Evolutionary conservation across 2,329 filamentous ascomycete genomes (phyloP), one percentile per base, ranked within the genome.

Genomic region (Botryotinia calthae): DNA sequence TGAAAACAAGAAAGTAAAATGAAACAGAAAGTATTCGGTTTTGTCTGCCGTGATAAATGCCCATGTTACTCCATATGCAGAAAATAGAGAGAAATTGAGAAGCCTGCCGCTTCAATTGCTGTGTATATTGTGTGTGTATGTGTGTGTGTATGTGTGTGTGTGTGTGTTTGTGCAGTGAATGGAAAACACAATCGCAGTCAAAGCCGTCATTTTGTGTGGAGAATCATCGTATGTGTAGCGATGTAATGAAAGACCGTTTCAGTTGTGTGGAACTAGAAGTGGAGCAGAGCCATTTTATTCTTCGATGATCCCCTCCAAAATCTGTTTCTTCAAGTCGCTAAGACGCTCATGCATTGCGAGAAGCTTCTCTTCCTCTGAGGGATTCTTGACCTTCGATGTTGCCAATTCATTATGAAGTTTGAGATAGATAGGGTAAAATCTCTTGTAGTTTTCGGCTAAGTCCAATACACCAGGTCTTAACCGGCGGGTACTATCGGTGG

Each of bases 241-340:
- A n/a, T n/a, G 4, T 22, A 34, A n/a, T 56, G 14, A 51, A 40
- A 51, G 22, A 18, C 34, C 18, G 40, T 22, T 14, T 9, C 65
- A 56, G 48, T 56, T n/a, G 34, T 25, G 46, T 68, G 25, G 20
- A 42, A 20, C 10, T 22, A 68, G 18, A 28, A 42, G 25, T 7
- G 54, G 18, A 25, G 14, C 16, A 22, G 9, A 54, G 18, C 3
- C 54, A 25, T 31, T 66, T 68, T 22, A 72, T 58, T 70, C 73
- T 62, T 79, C 76, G 1, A 77, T 70, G 54, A 78, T 78, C 1
- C 76, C 77, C 2, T 73, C 76, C 48, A 75, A 66, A 62, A 91
- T 90, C 73, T 88, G 84, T 75, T 80, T 82, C 83, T 91, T 91
- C 85, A 90, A 85, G n/a, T 76, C 76, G 75, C 85, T 83, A 65